phyloP scores from a whole-genome alignment of 129 eudicot species.

The Artemisia annua region DNA sequence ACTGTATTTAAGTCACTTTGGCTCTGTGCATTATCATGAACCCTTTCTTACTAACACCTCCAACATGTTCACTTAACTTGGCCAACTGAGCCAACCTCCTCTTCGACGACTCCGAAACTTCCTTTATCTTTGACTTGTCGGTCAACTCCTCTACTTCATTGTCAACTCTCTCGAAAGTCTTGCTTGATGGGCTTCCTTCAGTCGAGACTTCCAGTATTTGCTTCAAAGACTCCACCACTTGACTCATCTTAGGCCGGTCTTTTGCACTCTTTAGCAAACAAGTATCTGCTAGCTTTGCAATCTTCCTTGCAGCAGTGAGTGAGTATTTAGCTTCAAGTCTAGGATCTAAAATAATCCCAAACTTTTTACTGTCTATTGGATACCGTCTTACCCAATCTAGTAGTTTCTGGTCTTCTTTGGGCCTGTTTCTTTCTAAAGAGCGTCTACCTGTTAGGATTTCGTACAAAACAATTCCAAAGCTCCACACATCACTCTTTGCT shows the following conservation, averaged over 20 bases:
- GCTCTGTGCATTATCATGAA: conserved; percentile 89
- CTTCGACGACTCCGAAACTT: conserved; percentile 56
- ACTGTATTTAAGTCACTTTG: conserved; percentile 48
- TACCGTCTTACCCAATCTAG: conserved; percentile 76
- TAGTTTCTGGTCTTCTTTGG: conserved; percentile 64
- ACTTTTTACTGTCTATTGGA: conserved; percentile 64
- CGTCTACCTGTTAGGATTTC: conserved; percentile 85
- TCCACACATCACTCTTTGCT: conserved; percentile 90
- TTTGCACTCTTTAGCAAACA: conserved; percentile 63
- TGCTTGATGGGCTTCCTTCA: conserved; percentile 52
- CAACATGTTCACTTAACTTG: conserved; percentile 69
- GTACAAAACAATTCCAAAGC: conserved; percentile 82
- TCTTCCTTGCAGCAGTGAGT: conserved; percentile 56
- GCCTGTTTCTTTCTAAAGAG: conserved; percentile 67
- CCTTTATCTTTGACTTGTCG: conserved; percentile 32
- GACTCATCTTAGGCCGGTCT: conserved; percentile 83
- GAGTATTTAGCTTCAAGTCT: conserved; percentile 72
- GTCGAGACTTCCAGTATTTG: conserved; percentile 48
- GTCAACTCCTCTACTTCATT: conserved; percentile 41
- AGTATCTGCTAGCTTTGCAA: conserved; percentile 76
- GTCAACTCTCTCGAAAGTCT: conserved; percentile 31
- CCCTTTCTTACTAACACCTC: conserved; percentile 64
- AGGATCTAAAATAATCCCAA: conserved; percentile 64
- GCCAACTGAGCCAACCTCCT: conserved; percentile 82
- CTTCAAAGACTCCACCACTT: conserved; percentile 72